Evolutionary conservation across 208 protist species (phyloP), one percentile per base, ranked within the genome.

Genomic region (Lotmaria passim): DNA sequence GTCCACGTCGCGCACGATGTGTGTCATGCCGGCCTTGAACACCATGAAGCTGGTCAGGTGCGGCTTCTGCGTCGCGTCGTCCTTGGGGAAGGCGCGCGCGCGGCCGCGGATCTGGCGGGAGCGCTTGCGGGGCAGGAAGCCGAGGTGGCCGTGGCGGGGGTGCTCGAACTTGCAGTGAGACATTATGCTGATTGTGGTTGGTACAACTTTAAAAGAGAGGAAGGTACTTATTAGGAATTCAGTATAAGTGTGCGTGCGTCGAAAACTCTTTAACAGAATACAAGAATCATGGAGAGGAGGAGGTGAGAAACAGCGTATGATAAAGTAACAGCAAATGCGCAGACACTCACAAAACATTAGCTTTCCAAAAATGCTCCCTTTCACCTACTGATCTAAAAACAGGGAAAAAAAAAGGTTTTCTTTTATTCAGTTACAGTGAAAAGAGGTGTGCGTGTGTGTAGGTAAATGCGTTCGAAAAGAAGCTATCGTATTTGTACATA

Each of bases 11-110:
- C 99, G 96, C 52, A 99, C 93, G 73, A 99, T 97, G 96, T 99
- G 99, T 47, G 99, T 99, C 98, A 99, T 99, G 84, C 99, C 99
- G 55, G 98, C 99, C 96, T 99, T 99, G 96, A 98, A 99, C 78
- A 94, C 98, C 77, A 99, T 91, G 94, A 96, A 96, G 67, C 96
- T 98, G 36, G 98, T 99, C 52, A 99, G 93, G 91, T 99, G 98
- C 46, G 93, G 93, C 68, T 94, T 87, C 84, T 98, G 85, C 14
- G 70, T 84, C 30, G 82, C 60, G 76, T 99, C 89, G 83, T 99
- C 98, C 90, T 98, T 98, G 52, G 97, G 98, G 94, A 98, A 99
- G 39, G 86, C 78, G 65, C 93, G 94, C 30, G 97, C 85, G 69
- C 87, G 87, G 69, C 98, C 98, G 75, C 95, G 93, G 71, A 97